A percentile compares a stretch with the other conserved stretches of the same genome.
Conservation (phyloP, 345 rosid genomes). For the Citrus glauca region DNA sequence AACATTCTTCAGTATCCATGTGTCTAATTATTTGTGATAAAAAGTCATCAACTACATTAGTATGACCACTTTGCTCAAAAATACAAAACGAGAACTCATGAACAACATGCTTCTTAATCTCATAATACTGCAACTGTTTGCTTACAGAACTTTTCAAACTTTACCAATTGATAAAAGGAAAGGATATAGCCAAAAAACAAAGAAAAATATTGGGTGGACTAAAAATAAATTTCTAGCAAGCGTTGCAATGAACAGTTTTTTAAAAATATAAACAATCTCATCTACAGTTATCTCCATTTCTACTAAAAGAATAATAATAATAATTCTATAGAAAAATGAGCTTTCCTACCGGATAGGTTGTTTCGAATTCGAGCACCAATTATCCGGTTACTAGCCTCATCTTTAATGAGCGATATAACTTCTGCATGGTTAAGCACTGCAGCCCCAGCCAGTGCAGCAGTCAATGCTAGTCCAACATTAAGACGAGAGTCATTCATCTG, state of each 20-base stretch:
- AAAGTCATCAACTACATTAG: background rate
- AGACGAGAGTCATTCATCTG: conserved; percentile 98
- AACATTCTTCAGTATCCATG: background rate
- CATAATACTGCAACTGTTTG: background rate
- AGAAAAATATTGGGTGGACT: background rate
- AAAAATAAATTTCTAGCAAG: background rate
- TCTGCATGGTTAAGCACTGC: conserved; percentile 96
- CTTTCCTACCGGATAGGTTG: conserved; percentile 63
- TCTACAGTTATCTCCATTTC: background rate
- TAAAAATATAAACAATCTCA: background rate
- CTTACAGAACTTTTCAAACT: background rate
- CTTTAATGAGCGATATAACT: conserved; percentile 72
- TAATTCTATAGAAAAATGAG: background rate
- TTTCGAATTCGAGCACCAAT: conserved; percentile 87
- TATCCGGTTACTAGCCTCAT: conserved; percentile 50
- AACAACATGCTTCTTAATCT: background rate
- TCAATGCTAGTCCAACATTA: conserved; percentile 84
- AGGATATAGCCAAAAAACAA: background rate
- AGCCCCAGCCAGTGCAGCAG: conserved; percentile 92
- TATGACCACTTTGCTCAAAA: background rate
- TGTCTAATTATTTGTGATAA: background rate
- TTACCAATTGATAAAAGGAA: background rate
- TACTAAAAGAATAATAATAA: background rate
- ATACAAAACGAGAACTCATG: background rate
- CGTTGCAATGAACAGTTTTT: background rate